Percentiles rank a stretch among this genome's conserved stretches.
Evolutionary conservation across 176 grass and related monocot genomes (phyloP).

Genomic region (sorghum (Sorghum bicolor)): Sorghum_bicolor_NCBIv3 NC_012873.2:61573501-61574000

Average conservation of each 20-base stretch:
- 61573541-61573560: no score
- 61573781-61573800: background rate
- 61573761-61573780: background rate
- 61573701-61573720: background rate
- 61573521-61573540: no score
- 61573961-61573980: no score
- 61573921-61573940: no score
- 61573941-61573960: no score
- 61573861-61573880: background rate
- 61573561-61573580: no score
- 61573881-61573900: background rate
- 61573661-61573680: background rate
- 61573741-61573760: background rate
- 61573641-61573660: background rate
- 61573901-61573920: background rate
- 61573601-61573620: background rate
- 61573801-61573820: background rate
- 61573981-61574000: no score
- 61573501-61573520: no score
- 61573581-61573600: background rate
- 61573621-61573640: no score
- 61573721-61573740: background rate
- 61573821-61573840: background rate
- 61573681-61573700: background rate
- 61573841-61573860: background rate